phyloP scores from a whole-genome alignment of 805 yeast genomes.

The Nakazawaea peltata region DNA sequence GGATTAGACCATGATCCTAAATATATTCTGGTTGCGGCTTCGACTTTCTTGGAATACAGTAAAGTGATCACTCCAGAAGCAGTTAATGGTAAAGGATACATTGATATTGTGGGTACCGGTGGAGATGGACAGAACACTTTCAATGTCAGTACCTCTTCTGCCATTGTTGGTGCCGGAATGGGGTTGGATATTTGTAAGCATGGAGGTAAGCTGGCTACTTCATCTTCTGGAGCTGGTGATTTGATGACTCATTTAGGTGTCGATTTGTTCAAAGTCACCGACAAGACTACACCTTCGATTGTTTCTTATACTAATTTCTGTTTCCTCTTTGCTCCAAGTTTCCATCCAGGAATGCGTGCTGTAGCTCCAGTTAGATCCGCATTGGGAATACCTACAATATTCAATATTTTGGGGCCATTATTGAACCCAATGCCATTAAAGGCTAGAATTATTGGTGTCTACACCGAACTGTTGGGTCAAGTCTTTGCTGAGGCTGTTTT shows the following conservation, averaged over 20 bases:
- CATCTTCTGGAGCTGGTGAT: constrained; percentile 92
- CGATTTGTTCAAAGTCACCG: constrained; percentile 63
- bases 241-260: constrained; percentile 74
- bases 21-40: constrained; percentile 80
- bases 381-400: constrained; percentile 86
- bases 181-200: constrained; percentile 79
- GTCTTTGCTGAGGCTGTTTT: constrained; percentile 80
- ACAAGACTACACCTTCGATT: constrained; percentile 50
- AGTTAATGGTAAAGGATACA: constrained; percentile 43
- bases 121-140: constrained; percentile 98
- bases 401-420: constrained; percentile 90
- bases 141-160: constrained; percentile 92
- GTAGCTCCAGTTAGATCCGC: constrained; percentile 73
- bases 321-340: constrained; percentile 86
- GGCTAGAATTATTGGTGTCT: constrained; percentile 86
- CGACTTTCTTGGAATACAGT: constrained; percentile 61
- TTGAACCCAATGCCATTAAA: constrained; percentile 80
- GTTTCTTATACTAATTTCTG: constrained; percentile 45
- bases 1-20: constrained; percentile 78
- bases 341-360: constrained; percentile 84
- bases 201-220: constrained; percentile 96
- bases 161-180: constrained; percentile 91
- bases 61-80: constrained; percentile 37
- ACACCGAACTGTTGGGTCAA: constrained; percentile 67
- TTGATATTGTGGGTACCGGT: constrained; percentile 97